These are phyloP conservation scores for Sordaria brevicollis DNA, from an alignment of 495 filamentous ascomycete species.

Conservation along the genomic window DNA sequence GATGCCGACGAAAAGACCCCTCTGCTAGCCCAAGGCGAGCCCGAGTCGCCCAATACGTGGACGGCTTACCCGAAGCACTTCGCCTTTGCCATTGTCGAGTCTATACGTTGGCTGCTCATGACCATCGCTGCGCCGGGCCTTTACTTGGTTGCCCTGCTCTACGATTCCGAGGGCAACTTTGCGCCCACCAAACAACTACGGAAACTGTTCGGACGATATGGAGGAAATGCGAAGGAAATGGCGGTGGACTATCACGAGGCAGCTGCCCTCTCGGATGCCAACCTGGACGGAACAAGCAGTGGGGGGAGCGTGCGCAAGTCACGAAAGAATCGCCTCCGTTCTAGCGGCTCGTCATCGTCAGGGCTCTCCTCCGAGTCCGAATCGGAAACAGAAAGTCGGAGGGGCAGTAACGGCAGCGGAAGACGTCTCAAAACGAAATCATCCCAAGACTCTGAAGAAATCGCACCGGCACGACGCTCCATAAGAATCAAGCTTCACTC, in stretches of 20 bases:
- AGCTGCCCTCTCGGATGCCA: constrained; percentile 22
- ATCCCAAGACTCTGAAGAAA: constrained; percentile 44
- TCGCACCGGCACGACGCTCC: constrained; percentile 58
- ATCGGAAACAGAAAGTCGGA: constrained; percentile 32
- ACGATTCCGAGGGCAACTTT: constrained; percentile 69
- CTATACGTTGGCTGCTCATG: constrained; percentile 64
- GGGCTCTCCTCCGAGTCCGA: constrained; percentile 50
- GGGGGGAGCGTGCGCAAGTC: constrained; percentile 11
- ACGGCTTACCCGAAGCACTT: constrained; percentile 48
- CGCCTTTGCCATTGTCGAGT: constrained; percentile 46
- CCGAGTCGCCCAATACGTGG: constrained; percentile 30
- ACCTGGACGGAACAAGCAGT: constrained; percentile 4
- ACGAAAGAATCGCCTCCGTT: constrained; percentile 28
- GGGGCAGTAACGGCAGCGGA: constrained; percentile 10
- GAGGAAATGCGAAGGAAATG: constrained; percentile 26
- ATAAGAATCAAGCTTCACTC: constrained; percentile 87
- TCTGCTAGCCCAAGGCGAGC: constrained; percentile 35
- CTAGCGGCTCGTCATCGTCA: constrained; percentile 52
- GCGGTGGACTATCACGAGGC: constrained; percentile 27
- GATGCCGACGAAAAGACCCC: constrained; percentile 55
- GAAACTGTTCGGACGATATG: constrained; percentile 43
- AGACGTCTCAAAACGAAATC: constrained; percentile 46
- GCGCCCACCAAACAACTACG: constrained; percentile 54
- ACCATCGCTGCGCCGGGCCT: constrained; percentile 67
- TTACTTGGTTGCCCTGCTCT: constrained; percentile 71